These are phyloP conservation scores for Salix caprea DNA, from an alignment of 345 rosid species.

Conservation along the genomic window DNA sequence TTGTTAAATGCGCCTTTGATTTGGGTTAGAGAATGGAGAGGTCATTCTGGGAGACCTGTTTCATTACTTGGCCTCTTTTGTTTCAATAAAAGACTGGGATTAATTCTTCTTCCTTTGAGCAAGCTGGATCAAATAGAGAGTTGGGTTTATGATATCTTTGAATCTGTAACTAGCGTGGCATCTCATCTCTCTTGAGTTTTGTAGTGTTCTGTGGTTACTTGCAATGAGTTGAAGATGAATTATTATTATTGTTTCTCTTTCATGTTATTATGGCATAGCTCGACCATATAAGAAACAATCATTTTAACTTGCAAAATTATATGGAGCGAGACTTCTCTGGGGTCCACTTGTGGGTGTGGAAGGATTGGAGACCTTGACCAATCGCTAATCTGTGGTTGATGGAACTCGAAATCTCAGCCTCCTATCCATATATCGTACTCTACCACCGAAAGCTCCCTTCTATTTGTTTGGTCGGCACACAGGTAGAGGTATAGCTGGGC, in stretches of 20 bases:
- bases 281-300: not conserved
- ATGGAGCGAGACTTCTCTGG: not conserved
- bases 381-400: constrained; percentile 24
- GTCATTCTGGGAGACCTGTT: constrained; percentile 12
- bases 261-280: not conserved
- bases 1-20: constrained; percentile 3
- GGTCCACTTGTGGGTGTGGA: constrained; percentile 5
- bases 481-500: not conserved
- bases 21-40: constrained; percentile 20
- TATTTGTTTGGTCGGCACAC: not conserved
- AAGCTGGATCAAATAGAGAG: constrained; percentile 20
- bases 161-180: constrained; percentile 15
- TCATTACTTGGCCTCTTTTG: constrained; percentile 19
- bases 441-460: constrained; percentile 5
- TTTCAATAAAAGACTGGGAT: constrained; percentile 31
- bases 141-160: constrained; percentile 13
- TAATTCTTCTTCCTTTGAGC: constrained; percentile 24
- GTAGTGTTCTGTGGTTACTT: constrained; percentile 17
- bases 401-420: constrained; percentile 9
- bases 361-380: constrained; percentile 18
- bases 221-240: constrained; percentile 15
- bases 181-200: constrained; percentile 24
- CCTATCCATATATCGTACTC: constrained; percentile 23
- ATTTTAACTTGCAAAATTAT: not conserved
- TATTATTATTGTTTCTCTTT: not conserved